phyloP scores from a whole-genome alignment of 768 basidiomycete genomes.

The Gymnopilus junonius region DNA sequence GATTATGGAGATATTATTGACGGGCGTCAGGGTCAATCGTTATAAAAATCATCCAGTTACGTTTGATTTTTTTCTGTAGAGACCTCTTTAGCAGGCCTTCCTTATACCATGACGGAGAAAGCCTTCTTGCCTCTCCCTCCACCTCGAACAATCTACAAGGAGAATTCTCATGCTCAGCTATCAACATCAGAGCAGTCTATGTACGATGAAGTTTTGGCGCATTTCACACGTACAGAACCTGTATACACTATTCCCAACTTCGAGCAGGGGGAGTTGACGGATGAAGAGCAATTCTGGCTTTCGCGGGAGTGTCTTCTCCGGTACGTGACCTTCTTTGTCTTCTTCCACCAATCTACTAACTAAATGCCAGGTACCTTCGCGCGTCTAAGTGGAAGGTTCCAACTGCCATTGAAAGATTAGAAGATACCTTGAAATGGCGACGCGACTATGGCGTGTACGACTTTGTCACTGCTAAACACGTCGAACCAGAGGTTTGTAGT shows the following conservation, averaged over 20 bases:
- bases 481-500: slow-evolving; percentile 72
- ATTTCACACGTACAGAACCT: slow-evolving; percentile 53
- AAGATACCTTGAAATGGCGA: slow-evolving; percentile 79
- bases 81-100: neutral
- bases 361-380: slow-evolving; percentile 64
- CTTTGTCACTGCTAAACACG: slow-evolving; percentile 56
- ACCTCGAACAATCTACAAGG: slow-evolving; percentile 30
- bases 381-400: slow-evolving; percentile 74
- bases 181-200: slow-evolving; percentile 50
- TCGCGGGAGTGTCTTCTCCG: slow-evolving; percentile 77
- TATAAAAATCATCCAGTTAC: neutral
- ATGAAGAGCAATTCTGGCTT: slow-evolving; percentile 81
- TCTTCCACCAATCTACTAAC: neutral
- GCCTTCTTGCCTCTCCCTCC: slow-evolving; percentile 38
- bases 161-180: slow-evolving; percentile 40
- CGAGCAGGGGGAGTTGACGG: slow-evolving; percentile 51
- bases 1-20: neutral
- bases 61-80: slow-evolving; percentile 12
- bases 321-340: slow-evolving; percentile 14
- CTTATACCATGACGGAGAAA: slow-evolving; percentile 28
- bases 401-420: slow-evolving; percentile 66
- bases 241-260: slow-evolving; percentile 55
- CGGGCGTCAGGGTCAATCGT: neutral
- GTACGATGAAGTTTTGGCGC: slow-evolving; percentile 57
- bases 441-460: slow-evolving; percentile 79